Base-by-base conservation (phyloP, 129 eudicot genomes). In the Ambrosia trifida region DNA sequence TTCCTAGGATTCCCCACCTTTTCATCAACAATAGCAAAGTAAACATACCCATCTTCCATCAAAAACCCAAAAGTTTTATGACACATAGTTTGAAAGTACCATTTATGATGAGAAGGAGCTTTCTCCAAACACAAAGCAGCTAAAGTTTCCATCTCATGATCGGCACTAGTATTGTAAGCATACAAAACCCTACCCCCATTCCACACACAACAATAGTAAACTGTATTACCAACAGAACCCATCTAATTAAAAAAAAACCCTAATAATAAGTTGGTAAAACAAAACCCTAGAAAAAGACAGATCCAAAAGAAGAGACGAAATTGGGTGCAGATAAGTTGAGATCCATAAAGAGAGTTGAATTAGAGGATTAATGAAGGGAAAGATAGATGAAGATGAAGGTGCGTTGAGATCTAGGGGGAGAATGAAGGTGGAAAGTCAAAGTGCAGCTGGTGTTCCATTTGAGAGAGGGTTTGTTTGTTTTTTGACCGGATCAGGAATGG, bases 1-100 rank as follows among this genome's bases (percentile, higher is more conserved):
- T 83, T 78, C 3, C 72, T 65, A 2, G 66, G 45, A 10, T 83
- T 79, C 7, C 84, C 89, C 38, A 87, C 64, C 65, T 58, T 81
- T 19, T 79, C 66, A 56, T 86, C 76, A 17, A 82, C 74, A 16
- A 87, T 83, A 13, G 87, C 84, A 61, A 90, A 85, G 67, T 87
- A 90, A 3, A 87, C 78, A 69, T 62, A 81, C 51, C 80, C 95
- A 31, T 80, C 89, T 53, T 90, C 91, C 86, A 87, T 87, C 35
- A 87, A 20, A 67, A 87, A 90, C 59, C 89, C 91, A 73, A 78
- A 90, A 68, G 76, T 90, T 66, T 56, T 85, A 24, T 62, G 81
- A 18, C 52, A 77, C 87, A 81, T 79, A 19, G 95, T 85, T 38
- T 87, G 83, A 69, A 85, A 87, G 81, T 87, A 90, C 91, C 95